These are phyloP conservation scores for Bacidia rubella DNA, from an alignment of 495 filamentous ascomycete genomes.

Conservation along the genomic window DNA sequence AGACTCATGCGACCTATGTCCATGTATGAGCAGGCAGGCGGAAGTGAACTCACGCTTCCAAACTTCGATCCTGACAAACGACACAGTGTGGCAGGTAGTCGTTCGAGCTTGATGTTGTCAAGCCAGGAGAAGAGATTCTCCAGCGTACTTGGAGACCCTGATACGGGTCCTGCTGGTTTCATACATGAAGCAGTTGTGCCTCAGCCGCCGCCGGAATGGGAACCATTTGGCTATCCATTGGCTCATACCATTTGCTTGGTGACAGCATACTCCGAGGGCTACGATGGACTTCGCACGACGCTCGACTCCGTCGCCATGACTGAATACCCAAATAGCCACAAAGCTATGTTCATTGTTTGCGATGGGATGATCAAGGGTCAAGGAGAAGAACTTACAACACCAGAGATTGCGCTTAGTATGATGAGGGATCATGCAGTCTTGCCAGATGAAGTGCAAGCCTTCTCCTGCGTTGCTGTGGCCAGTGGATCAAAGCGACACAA, in stretches of 20 bases:
- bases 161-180: conserved; percentile 77
- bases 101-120: conserved; percentile 39
- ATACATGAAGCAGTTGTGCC: conserved; percentile 93
- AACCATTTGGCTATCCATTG: conserved; percentile 89
- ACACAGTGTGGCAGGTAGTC: conserved; percentile 29
- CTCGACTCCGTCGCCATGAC: conserved; percentile 94
- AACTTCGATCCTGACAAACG: conserved; percentile 31
- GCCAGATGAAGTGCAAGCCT: conserved; percentile 68
- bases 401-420: conserved; percentile 84
- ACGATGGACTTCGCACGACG: conserved; percentile 82
- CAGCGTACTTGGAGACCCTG: conserved; percentile 45
- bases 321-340: conserved; percentile 98
- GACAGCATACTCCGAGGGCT: conserved; percentile 95
- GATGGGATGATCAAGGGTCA: conserved; percentile 97
- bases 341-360: conserved; percentile 87
- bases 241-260: conserved; percentile 90
- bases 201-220: conserved; percentile 94
- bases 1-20: conserved; percentile 53
- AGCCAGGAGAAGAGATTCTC: conserved; percentile 34
- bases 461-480: conserved; percentile 93
- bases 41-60: conserved; percentile 48
- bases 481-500: conserved; percentile 96
- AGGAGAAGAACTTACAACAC: conserved; percentile 76
- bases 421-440: conserved; percentile 78
- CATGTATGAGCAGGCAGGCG: conserved; percentile 58